phyloP scores from a whole-genome alignment of 2,329 filamentous ascomycete genomes.

The Colletotrichum scovillei region DNA sequence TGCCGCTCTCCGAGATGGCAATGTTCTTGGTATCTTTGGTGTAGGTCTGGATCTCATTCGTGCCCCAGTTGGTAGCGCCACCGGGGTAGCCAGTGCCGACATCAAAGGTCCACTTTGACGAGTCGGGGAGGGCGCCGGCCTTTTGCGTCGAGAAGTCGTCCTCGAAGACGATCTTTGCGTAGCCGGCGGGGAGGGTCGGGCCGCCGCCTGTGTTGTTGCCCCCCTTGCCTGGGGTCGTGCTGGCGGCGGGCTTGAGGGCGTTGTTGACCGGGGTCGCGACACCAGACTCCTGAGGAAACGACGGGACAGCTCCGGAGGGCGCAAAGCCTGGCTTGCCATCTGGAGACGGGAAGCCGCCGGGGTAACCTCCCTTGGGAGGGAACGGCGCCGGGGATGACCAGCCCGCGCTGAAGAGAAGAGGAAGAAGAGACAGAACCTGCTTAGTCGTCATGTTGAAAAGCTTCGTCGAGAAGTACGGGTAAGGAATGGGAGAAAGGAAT shows the following conservation, averaged over 20 bases:
- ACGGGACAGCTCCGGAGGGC: neutral
- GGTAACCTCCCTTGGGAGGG: neutral
- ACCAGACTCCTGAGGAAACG: neutral
- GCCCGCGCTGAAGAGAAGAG: conserved; percentile 26
- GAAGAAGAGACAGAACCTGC: conserved; percentile 22
- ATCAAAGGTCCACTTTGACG: conserved; percentile 55
- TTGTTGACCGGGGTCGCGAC: neutral
- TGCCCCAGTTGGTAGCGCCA: conserved; percentile 60
- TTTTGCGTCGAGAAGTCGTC: conserved; percentile 43
- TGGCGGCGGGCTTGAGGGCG: neutral
- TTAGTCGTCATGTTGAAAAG: conserved; percentile 27
- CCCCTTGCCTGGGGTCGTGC: neutral
- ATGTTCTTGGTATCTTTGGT: conserved; percentile 53
- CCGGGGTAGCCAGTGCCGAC: conserved; percentile 58
- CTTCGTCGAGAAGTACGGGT: neutral
- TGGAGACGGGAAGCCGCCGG: neutral
- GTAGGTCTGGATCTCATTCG: conserved; percentile 59
- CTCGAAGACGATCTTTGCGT: conserved; percentile 41
- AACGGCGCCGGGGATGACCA: conserved; percentile 14
- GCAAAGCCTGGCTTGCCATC: conserved; percentile 3
- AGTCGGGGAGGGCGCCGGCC: conserved; percentile 47
- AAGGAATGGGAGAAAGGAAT: neutral
- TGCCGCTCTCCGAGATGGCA: conserved; percentile 46
- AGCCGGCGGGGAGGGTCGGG: conserved; percentile 36
- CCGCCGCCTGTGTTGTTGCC: neutral